Percentiles rank a stretch among this genome's conserved stretches.
Evolutionary conservation across 495 filamentous ascomycete genomes (phyloP).

Genomic region (Polyplosphaeria fusca): DNA sequence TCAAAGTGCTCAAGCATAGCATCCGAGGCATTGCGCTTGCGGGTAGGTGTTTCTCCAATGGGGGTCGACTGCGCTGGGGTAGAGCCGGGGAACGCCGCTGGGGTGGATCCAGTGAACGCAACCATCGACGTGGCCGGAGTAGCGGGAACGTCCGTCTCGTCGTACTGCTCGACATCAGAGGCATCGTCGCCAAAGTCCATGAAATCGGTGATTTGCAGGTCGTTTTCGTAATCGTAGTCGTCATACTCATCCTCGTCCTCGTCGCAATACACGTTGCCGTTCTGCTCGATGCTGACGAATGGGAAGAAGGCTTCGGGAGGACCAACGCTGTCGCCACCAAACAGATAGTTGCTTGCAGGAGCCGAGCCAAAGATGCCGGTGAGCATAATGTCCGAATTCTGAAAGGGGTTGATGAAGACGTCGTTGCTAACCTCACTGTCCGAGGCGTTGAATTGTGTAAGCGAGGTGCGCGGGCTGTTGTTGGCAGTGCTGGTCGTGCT

Average conservation of each 20-base stretch:
- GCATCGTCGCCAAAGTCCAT: slow-evolving; percentile 64
- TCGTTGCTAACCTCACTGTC: slow-evolving; percentile 50
- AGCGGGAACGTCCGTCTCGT: slow-evolving; percentile 31
- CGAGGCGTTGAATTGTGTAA: slow-evolving; percentile 48
- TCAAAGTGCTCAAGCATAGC: slow-evolving; percentile 67
- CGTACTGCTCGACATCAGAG: slow-evolving; percentile 43
- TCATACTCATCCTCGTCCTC: slow-evolving; percentile 58
- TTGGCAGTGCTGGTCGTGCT: slow-evolving; percentile 53
- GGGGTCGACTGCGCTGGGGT: slow-evolving; percentile 35
- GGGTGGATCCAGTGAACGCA: slow-evolving; percentile 26
- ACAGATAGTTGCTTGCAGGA: slow-evolving; percentile 50
- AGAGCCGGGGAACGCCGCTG: too few relatives aligned
- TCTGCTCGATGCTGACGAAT: slow-evolving; percentile 56
- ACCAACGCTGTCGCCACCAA: slow-evolving; percentile 64
- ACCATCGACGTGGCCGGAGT: slow-evolving; percentile 34
- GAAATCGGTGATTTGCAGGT: slow-evolving; percentile 67
- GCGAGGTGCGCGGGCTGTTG: slow-evolving; percentile 49
- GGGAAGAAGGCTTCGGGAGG: slow-evolving; percentile 78
- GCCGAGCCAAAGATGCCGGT: slow-evolving; percentile 50
- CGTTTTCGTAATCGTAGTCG: slow-evolving; percentile 57
- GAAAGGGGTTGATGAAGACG: slow-evolving; percentile 47
- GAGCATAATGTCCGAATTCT: slow-evolving; percentile 70
- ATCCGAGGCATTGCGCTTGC: slow-evolving; percentile 51
- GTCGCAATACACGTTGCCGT: slow-evolving; percentile 49
- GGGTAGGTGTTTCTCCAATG: slow-evolving; percentile 44